Evolutionary conservation across 495 filamentous ascomycete species (phyloP).

Genomic region (Neurospora africana): DNA sequence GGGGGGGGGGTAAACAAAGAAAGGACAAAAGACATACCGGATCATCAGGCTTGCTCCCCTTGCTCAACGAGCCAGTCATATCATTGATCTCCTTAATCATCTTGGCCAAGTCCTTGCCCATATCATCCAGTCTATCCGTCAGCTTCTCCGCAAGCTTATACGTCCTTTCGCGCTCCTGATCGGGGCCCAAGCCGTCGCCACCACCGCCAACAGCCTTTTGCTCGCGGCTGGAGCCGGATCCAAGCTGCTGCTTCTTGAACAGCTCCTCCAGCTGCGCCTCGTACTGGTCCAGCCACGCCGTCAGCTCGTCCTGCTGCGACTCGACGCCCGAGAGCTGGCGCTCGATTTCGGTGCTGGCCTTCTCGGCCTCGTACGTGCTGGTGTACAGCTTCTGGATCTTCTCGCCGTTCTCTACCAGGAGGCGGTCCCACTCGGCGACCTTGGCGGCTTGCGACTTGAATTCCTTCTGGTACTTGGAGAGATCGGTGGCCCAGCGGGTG

Average conservation of each 20-base stretch:
- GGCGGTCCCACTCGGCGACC: slow-evolving; percentile 80
- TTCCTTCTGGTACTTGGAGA: slow-evolving; percentile 90
- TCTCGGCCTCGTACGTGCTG: slow-evolving; percentile 81
- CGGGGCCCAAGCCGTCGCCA: slow-evolving; percentile 69
- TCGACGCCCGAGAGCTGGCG: slow-evolving; percentile 80
- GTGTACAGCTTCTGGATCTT: slow-evolving; percentile 85
- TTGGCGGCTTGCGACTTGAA: slow-evolving; percentile 82
- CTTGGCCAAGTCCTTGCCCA: slow-evolving; percentile 78
- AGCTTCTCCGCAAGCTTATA: slow-evolving; percentile 88
- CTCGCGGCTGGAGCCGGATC: slow-evolving; percentile 18
- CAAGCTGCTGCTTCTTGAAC: slow-evolving; percentile 50
- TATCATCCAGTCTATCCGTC: slow-evolving; percentile 74
- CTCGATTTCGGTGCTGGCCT: slow-evolving; percentile 82
- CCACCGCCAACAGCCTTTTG: slow-evolving; percentile 1
- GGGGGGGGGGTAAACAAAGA: slow-evolving; percentile 15
- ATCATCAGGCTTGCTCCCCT: slow-evolving; percentile 81
- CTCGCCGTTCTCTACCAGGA: slow-evolving; percentile 82
- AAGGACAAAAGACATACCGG: slow-evolving; percentile 49
- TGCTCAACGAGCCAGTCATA: slow-evolving; percentile 70
- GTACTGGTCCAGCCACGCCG: slow-evolving; percentile 74
- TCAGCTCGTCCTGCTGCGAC: slow-evolving; percentile 81
- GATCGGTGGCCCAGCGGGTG: slow-evolving; percentile 90
- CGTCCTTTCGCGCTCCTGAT: slow-evolving; percentile 89
- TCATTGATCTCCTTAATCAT: slow-evolving; percentile 99
- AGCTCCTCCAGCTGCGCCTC: slow-evolving; percentile 82